Evolutionary conservation across 805 yeast species (phyloP).

Genomic region (Candida awuae): DNA sequence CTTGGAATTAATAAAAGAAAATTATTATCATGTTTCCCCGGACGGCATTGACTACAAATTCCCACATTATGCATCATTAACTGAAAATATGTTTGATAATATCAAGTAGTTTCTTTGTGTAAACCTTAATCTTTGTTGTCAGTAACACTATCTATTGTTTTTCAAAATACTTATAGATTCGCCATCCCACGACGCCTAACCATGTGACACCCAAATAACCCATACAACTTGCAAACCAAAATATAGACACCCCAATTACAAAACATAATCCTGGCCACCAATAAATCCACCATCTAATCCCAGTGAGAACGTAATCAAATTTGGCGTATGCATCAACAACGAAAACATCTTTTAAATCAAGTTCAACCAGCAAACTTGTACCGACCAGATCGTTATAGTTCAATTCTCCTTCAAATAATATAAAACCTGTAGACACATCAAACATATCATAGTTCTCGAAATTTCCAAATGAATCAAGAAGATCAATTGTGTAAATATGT

Average conservation of each 20-base stretch:
- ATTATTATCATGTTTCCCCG: conserved; percentile 28
- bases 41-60: conserved; percentile 14
- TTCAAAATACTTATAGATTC: too few species aligned
- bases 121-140: background rate
- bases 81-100: conserved; percentile 2
- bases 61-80: conserved; percentile 17
- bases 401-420: conserved; percentile 6
- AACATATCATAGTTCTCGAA: background rate
- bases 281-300: conserved; percentile 13
- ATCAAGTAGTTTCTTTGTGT: background rate
- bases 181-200: conserved; percentile 2
- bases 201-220: conserved; percentile 9
- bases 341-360: conserved; percentile 9
- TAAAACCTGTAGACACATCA: conserved; percentile 5
- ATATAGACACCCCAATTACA: conserved; percentile 8
- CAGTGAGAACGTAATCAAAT: conserved; percentile 11
- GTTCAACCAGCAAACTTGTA: conserved; percentile 11
- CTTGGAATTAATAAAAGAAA: conserved; percentile 21
- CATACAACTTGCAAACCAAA: conserved; percentile 9
- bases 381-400: background rate
- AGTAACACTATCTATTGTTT: too few species aligned
- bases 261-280: conserved; percentile 17
- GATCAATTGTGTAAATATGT: conserved; percentile 1
- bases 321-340: conserved; percentile 7
- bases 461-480: conserved; percentile 4